Conservation (phyloP, 176 grass and related monocot species). For the Saccharum spontaneum region DNA sequence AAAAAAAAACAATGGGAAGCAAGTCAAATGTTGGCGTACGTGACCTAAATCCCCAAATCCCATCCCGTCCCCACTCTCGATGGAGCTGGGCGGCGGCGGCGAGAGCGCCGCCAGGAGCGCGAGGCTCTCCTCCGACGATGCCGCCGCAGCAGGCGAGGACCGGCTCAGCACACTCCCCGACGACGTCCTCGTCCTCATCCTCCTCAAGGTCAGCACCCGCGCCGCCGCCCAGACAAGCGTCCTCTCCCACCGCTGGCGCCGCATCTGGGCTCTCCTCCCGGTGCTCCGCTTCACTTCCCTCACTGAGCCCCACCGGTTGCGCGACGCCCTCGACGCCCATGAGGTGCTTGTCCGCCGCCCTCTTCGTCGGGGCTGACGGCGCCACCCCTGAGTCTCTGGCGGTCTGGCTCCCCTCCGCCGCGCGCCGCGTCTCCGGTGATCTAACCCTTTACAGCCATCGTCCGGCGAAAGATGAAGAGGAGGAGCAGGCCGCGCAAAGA, state of each 20-base stretch:
- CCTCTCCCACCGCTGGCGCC: too few relatives aligned
- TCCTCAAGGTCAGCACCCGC: background rate
- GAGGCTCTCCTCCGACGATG: background rate
- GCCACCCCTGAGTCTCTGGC: background rate
- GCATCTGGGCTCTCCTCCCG: too few relatives aligned
- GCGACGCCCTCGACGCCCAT: background rate
- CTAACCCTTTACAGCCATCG: background rate
- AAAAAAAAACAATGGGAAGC: too few relatives aligned
- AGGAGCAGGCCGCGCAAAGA: background rate
- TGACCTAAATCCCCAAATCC: too few relatives aligned
- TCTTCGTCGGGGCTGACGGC: background rate
- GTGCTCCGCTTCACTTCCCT: too few relatives aligned
- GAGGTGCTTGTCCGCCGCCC: background rate
- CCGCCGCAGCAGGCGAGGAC: too few relatives aligned
- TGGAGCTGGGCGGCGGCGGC: background rate
- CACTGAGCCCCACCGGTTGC: background rate
- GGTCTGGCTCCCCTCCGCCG: conserved; percentile 18
- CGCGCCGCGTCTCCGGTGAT: background rate
- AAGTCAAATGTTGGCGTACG: too few relatives aligned
- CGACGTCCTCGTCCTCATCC: too few relatives aligned
- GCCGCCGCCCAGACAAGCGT: background rate
- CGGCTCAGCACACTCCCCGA: too few relatives aligned
- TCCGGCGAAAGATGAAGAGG: background rate
- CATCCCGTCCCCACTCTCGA: background rate
- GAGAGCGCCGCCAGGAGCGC: too few relatives aligned